Conservation (phyloP, 306 rosid species). For the Styphnolobium japonicum region DNA sequence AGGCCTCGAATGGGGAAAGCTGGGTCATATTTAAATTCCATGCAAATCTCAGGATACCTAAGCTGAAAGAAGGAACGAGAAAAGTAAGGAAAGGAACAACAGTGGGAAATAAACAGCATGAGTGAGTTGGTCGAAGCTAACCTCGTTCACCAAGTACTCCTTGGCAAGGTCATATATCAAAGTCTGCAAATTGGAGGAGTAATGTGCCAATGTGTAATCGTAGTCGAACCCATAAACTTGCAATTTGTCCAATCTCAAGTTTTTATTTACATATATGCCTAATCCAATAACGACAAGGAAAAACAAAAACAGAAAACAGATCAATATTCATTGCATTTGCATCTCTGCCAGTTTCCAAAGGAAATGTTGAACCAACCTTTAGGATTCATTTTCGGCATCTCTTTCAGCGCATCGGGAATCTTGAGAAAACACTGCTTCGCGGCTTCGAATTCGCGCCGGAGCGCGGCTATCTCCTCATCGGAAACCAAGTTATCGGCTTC, state of each 20-base stretch:
- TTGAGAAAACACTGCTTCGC: constrained; percentile 62
- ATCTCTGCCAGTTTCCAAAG: not conserved
- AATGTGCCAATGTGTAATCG: constrained; percentile 94
- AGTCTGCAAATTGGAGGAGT: constrained; percentile 77
- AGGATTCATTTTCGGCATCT: constrained; percentile 82
- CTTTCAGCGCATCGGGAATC: constrained; percentile 60
- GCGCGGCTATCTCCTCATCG: constrained; percentile 49
- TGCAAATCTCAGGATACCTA: constrained; percentile 79
- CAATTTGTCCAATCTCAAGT: constrained; percentile 70
- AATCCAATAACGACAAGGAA: constrained; percentile 16
- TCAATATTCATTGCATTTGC: constrained; percentile 18
- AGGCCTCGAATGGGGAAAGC: constrained; percentile 92
- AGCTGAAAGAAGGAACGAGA: constrained; percentile 56
- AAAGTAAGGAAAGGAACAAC: constrained; percentile 17
- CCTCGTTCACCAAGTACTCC: constrained; percentile 86
- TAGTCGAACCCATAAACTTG: constrained; percentile 95
- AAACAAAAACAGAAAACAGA: not conserved
- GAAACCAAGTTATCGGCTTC: not conserved
- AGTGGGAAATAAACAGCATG: not conserved
- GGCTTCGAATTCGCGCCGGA: constrained; percentile 63
- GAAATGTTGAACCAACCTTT: constrained; percentile 49
- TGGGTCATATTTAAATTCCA: constrained; percentile 71
- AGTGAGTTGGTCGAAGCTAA: constrained; percentile 25
- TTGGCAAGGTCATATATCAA: constrained; percentile 93
- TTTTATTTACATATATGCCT: constrained; percentile 92